Evolutionary conservation across 176 grass and related monocot species (phyloP), one percentile per base, ranked within the genome.

Genomic region (Oryza meridionalis): DNA sequence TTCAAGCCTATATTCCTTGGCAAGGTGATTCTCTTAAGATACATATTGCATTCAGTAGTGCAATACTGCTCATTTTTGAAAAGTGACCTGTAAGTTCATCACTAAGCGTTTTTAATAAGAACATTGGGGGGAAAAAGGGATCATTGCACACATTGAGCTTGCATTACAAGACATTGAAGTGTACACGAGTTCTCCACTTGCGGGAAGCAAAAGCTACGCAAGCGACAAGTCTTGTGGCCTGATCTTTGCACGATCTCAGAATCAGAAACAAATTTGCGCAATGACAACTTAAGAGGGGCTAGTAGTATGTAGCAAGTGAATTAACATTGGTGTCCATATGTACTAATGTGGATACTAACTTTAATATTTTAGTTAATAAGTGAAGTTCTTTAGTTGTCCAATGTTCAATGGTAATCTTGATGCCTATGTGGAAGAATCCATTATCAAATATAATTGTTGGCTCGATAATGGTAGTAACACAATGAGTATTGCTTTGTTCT

Each of bases 1-100:
- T 98, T 98, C 88, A 98, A 98, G 79, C 96, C 96, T 76, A 89
- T 98, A 78, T 98, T 98, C 90, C 93, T 98, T 8, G 93, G 96
- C 37, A 98, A 98, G 93, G 96, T 93, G 72, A 35, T 74, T 53
- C 66, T 87, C 46, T 29, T 61, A 51, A 38, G 37, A 69, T 38
- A 1, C 6, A 15, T 38, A 84, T 68, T 3, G n/a, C 63, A 63
- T 84, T 38, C 5, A 31, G 2, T 31, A 68, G 21, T 38, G 2
- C 10, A 37, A 26, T 7, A n/a, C 58, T 7, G 10, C 10, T 14
- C 22, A 7, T 22, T 37, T 24, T 11, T 49, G 40, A 49, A 63
- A 66, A 67, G 2, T 1, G 7, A 26, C 37, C 37, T 0, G 37
- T 7, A 38, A 38, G 37, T 21, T 25, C 44, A 61, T 22, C 9